These are phyloP conservation scores for Aspergillus sp. DNA, from an alignment of 2,329 filamentous ascomycete species.

Conservation along the genomic window DNA sequence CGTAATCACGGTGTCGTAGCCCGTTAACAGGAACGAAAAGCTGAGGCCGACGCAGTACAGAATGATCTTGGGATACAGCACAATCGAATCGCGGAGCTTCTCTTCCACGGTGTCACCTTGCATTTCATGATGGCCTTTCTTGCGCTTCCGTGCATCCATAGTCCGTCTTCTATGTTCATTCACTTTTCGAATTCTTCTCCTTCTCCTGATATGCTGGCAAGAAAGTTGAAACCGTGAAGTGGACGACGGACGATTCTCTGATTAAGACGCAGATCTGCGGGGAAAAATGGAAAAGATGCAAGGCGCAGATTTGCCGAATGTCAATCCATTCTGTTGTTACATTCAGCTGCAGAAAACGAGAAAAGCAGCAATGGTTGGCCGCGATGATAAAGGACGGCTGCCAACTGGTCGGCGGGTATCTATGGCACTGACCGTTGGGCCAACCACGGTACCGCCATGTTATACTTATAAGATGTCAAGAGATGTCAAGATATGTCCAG, in stretches of 20 bases:
- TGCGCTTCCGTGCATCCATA: not conserved
- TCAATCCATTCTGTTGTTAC: no score
- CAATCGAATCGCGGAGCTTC: not conserved
- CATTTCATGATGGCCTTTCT: not conserved
- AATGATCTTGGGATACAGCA: constrained; percentile 7
- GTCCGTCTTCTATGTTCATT: not conserved
- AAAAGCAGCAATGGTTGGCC: no score
- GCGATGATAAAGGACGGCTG: no score
- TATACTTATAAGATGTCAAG: no score
- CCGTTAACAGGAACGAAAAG: constrained; percentile 22
- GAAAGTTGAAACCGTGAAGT: not conserved
- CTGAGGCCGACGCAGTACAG: constrained; percentile 13
- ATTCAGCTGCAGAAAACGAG: no score
- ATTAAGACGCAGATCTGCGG: not conserved
- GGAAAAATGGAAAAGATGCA: not conserved
- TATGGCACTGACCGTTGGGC: no score
- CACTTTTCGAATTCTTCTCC: no score
- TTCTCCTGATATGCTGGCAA: not conserved
- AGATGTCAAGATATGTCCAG: no score
- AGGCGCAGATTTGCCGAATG: not conserved
- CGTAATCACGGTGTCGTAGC: constrained; percentile 26
- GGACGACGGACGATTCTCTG: no score
- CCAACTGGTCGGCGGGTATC: no score
- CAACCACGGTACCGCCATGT: no score
- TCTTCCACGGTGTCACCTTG: not conserved